phyloP scores from a whole-genome alignment of 306 rosid genomes.

The Begonia fuchsioides region DNA sequence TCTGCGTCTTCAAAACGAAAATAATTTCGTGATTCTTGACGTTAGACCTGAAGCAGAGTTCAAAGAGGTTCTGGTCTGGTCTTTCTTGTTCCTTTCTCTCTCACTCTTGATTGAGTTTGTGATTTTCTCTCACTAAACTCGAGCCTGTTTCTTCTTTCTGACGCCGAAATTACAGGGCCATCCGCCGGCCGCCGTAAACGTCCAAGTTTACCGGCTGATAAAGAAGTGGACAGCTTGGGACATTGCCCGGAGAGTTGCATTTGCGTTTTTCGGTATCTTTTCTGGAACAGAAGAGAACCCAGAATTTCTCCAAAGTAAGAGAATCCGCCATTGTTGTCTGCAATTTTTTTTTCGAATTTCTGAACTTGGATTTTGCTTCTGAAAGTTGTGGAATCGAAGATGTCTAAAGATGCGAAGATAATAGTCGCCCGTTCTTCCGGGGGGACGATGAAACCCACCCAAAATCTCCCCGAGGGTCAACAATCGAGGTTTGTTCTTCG shows the following conservation, averaged over 20 bases:
- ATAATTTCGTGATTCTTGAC: slow-evolving; percentile 85
- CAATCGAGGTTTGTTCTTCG: slow-evolving; percentile 58
- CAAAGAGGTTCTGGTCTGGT: slow-evolving; percentile 87
- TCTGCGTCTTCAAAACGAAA: slow-evolving; percentile 85
- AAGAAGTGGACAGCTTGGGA: slow-evolving; percentile 99
- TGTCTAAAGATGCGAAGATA: slow-evolving; percentile 61
- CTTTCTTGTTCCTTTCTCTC: not conserved
- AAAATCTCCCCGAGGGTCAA: slow-evolving; percentile 90
- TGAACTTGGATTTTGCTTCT: slow-evolving; percentile 7
- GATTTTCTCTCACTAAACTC: not conserved
- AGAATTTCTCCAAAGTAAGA: slow-evolving; percentile 56
- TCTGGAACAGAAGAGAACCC: slow-evolving; percentile 98
- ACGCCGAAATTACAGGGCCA: slow-evolving; percentile 37
- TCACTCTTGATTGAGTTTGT: no score
- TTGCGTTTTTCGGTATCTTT: slow-evolving; percentile 92
- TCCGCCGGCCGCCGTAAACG: slow-evolving; percentile 75
- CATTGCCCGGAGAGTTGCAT: slow-evolving; percentile 93
- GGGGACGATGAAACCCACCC: slow-evolving; percentile 88
- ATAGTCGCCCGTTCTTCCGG: slow-evolving; percentile 87
- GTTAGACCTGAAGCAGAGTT: slow-evolving; percentile 94
- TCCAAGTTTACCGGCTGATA: slow-evolving; percentile 91
- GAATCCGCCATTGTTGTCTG: not conserved
- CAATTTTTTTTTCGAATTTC: slow-evolving; percentile 3
- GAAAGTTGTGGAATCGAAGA: slow-evolving; percentile 61
- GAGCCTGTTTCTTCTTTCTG: no score